phyloP scores from a whole-genome alignment of 1,284 basidiomycete species.

The Violaceomyces palustris region DNA sequence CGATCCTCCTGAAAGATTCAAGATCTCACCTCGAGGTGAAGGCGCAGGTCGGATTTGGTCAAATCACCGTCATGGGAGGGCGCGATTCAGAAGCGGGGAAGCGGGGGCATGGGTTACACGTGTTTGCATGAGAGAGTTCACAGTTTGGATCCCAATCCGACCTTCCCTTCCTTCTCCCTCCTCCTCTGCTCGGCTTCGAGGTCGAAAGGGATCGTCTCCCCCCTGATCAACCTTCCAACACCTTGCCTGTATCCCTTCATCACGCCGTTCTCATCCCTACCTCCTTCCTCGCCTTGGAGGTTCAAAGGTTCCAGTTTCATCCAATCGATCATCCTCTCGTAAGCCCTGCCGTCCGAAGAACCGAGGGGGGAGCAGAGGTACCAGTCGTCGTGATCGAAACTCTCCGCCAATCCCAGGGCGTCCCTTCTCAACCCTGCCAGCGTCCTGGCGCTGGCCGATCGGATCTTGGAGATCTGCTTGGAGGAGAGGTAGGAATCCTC shows the following conservation, averaged over 20 bases:
- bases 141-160: too few species aligned
- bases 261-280: conserved; percentile 31
- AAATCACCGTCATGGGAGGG: too few species aligned
- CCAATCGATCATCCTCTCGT: conserved; percentile 42
- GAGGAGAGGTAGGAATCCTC: conserved; percentile 1
- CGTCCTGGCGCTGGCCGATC: not conserved
- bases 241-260: conserved; percentile 32
- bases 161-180: too few species aligned
- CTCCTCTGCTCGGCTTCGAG: too few species aligned
- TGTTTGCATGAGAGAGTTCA: too few species aligned
- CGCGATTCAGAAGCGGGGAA: too few species aligned
- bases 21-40: too few species aligned
- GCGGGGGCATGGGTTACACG: too few species aligned
- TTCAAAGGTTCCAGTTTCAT: conserved; percentile 43
- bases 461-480: not conserved
- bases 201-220: conserved; percentile 30
- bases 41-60: too few species aligned
- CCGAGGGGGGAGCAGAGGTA: conserved; percentile 38
- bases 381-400: conserved; percentile 42
- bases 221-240: conserved; percentile 30
- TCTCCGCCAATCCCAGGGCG: conserved; percentile 30
- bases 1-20: too few species aligned
- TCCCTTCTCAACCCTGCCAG: conserved; percentile 7
- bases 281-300: conserved; percentile 24
- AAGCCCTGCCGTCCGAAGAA: conserved; percentile 31